These are phyloP conservation scores for Tarenaya hassleriana DNA, from an alignment of 345 rosid species.

Conservation along the genomic window DNA sequence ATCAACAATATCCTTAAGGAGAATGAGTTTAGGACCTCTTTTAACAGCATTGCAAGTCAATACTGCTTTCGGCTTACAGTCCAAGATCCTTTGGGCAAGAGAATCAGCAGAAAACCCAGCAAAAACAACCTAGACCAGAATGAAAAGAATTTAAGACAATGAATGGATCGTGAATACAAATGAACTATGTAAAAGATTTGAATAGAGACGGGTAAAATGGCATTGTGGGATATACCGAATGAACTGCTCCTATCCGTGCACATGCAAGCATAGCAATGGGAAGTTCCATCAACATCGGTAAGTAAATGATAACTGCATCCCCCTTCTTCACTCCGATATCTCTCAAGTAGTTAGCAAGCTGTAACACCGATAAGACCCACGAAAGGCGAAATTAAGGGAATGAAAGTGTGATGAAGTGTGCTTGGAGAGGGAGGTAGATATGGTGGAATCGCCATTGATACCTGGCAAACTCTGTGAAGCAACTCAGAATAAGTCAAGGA, in stretches of 20 bases:
- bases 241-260: conserved; percentile 96
- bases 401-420: conserved; percentile 2
- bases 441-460: conserved; percentile 16
- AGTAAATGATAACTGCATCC: conserved; percentile 77
- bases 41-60: conserved; percentile 92
- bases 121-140: conserved; percentile 64
- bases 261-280: conserved; percentile 97
- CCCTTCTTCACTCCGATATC: conserved; percentile 84
- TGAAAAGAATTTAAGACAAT: background rate
- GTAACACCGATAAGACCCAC: conserved; percentile 23
- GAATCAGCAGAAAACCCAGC: conserved; percentile 98
- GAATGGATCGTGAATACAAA: background rate
- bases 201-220: too few species aligned
- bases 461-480: conserved; percentile 90
- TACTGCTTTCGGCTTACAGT: conserved; percentile 83
- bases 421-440: background rate
- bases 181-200: too few species aligned
- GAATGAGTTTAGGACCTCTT: conserved; percentile 84
- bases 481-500: conserved; percentile 68
- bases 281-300: conserved; percentile 97
- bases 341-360: conserved; percentile 94
- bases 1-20: conserved; percentile 92
- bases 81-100: conserved; percentile 81
- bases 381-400: conserved; percentile 6
- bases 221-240: conserved; percentile 56